Conservation (phyloP, 768 basidiomycete species). For the Russula foetens region DNA sequence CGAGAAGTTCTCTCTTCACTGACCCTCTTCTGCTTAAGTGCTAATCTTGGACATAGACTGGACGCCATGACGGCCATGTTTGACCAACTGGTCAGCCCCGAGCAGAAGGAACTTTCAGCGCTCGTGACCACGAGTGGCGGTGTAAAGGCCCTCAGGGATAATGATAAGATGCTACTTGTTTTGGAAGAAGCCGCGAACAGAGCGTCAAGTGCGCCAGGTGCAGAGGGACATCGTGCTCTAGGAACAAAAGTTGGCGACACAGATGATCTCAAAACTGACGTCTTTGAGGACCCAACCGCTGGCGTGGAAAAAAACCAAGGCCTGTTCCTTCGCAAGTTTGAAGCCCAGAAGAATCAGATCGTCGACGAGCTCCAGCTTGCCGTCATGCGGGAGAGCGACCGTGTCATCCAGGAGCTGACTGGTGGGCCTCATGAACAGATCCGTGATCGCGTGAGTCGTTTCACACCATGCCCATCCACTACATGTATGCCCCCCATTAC, state of each 20-base stretch:
- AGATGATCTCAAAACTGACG: conserved; percentile 18
- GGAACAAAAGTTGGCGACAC: background rate
- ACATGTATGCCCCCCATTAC: background rate
- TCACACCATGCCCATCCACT: background rate
- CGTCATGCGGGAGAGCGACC: conserved; percentile 17
- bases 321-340: conserved; percentile 22
- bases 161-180: conserved; percentile 16
- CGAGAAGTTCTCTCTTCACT: conserved; percentile 11
- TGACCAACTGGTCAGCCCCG: conserved; percentile 10
- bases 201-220: background rate
- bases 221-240: background rate
- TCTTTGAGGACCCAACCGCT: conserved; percentile 19
- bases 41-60: conserved; percentile 8
- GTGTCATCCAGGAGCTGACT: conserved; percentile 16
- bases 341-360: conserved; percentile 14
- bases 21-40: background rate
- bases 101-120: conserved; percentile 6
- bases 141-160: conserved; percentile 14
- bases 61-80: conserved; percentile 15
- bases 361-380: conserved; percentile 14
- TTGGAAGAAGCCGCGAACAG: no score
- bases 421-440: conserved; percentile 24
- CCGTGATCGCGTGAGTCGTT: conserved; percentile 3
- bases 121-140: conserved; percentile 23
- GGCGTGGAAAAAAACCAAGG: conserved; percentile 17